Evolutionary conservation across 2,329 filamentous ascomycete species (phyloP), one percentile per base, ranked within the genome.

Genomic region (Fusarium sp.): DNA sequence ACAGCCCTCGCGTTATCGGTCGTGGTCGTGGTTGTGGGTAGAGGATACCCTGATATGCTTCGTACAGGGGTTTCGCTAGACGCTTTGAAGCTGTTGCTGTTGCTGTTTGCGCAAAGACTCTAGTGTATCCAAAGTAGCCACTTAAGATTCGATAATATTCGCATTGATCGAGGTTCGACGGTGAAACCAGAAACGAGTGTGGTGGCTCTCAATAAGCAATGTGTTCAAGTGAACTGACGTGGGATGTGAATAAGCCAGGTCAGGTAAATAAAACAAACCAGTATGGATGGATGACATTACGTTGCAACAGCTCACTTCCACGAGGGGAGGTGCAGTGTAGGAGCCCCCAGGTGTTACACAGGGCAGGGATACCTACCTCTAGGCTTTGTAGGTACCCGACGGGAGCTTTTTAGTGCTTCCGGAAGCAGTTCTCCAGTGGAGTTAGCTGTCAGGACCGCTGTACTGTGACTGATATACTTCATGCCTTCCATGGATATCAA

Each of bases 251-350:
- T 59, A 54, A 54, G 37, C 41, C 68, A 55, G 48, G 56, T 57
- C 49, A 37, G 49, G 55, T 57, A 58, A 73, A 59, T 47, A 70
- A 61, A 59, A 59, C 51, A 59, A 63, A 57, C 43, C 41, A 49
- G 32, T 58, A 45, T 53, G 57, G 37, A 69, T 57, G 4, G 34
- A 66, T 72, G 64, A 60, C 68, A 72, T 66, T 70, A 61, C 56
- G 72, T 74, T 72, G 69, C 68, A 65, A 74, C 72, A 71, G 55
- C 68, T 69, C 42, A 55, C 34, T 37, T 68, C 34, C 58, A 49
- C 54, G 46, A 48, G 27, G 27, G 27, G 27, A 6, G 37, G 53
- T 51, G 48, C 34, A 37, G 16, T 37, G 10, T 18, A 37, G 34
- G 9, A 11, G 34, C 34, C 32, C 16, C 18, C 34, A 37, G 34